Percentiles rank a stretch among this genome's conserved stretches.
Conservation (phyloP, 1,284 basidiomycete species). For the Ustilago crameri region DNA sequence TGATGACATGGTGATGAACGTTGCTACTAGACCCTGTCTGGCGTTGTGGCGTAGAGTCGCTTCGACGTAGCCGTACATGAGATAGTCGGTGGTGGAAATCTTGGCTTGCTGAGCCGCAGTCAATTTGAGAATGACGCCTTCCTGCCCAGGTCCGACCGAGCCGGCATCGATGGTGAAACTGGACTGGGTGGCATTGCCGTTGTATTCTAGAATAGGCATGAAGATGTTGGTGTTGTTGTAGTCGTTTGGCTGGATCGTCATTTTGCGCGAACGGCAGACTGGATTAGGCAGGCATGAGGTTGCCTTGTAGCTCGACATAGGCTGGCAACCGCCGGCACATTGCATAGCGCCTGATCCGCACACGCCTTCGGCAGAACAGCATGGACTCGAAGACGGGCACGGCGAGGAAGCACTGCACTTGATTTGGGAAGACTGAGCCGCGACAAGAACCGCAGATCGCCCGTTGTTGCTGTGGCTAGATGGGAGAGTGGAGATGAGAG, state of each 20-base stretch:
- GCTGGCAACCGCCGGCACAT: constrained; percentile 63
- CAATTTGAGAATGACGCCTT: constrained; percentile 61
- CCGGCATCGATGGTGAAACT: constrained; percentile 61
- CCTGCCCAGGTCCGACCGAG: constrained; percentile 51
- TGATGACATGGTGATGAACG: constrained; percentile 58
- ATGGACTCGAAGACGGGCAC: constrained; percentile 51
- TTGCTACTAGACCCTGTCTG: constrained; percentile 53
- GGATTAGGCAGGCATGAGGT: constrained; percentile 60
- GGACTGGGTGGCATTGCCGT: constrained; percentile 47
- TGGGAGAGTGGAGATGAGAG: constrained; percentile 3
- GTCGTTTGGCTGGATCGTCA: constrained; percentile 40
- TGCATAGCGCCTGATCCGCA: constrained; percentile 60
- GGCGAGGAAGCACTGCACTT: constrained; percentile 30
- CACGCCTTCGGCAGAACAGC: constrained; percentile 54
- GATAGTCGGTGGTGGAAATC: constrained; percentile 60
- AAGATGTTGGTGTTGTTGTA: constrained; percentile 57
- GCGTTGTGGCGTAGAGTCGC: constrained; percentile 56
- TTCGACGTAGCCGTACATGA: constrained; percentile 60
- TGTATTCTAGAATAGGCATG: constrained; percentile 58
- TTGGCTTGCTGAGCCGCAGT: constrained; percentile 50
- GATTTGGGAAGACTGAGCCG: constrained; percentile 20
- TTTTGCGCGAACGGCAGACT: constrained; percentile 49
- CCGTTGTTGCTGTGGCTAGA: neutral
- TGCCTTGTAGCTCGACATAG: constrained; percentile 48
- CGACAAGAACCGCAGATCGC: constrained; percentile 3